Conservation (phyloP, 2,329 filamentous ascomycete species). For the Aspergillus candidus region DNA sequence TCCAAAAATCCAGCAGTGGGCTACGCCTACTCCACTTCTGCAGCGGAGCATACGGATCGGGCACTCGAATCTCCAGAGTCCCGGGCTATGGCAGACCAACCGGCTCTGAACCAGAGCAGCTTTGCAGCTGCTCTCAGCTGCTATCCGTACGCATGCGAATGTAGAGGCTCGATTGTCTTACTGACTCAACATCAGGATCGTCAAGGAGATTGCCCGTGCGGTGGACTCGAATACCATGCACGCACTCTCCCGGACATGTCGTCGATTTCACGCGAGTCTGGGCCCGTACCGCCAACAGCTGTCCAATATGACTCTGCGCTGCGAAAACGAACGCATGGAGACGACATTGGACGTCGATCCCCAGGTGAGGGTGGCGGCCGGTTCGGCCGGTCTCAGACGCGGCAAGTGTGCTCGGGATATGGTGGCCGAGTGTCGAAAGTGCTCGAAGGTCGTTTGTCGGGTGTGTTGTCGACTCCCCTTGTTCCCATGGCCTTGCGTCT, state of each 20-base stretch:
- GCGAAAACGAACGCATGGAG: slow-evolving; percentile 60
- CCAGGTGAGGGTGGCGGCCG: slow-evolving; percentile 22
- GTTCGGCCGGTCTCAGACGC: slow-evolving; percentile 42
- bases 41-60: background rate
- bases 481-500: no score
- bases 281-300: slow-evolving; percentile 72
- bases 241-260: slow-evolving; percentile 74
- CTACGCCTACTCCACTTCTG: no score
- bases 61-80: background rate
- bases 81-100: slow-evolving; percentile 5
- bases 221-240: slow-evolving; percentile 86
- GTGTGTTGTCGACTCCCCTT: slow-evolving; percentile 46
- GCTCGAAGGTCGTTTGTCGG: slow-evolving; percentile 71
- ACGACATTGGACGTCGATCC: slow-evolving; percentile 10
- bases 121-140: slow-evolving; percentile 42
- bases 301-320: slow-evolving; percentile 69
- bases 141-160: slow-evolving; percentile 40
- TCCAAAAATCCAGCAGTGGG: slow-evolving; percentile 17
- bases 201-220: slow-evolving; percentile 64
- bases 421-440: slow-evolving; percentile 76
- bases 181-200: slow-evolving; percentile 54
- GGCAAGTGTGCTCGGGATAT: slow-evolving; percentile 85
- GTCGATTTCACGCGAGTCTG: slow-evolving; percentile 69
- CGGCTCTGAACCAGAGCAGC: slow-evolving; percentile 24
- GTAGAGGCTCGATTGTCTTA: slow-evolving; percentile 7